Conservation (phyloP, 2,329 filamentous ascomycete genomes). For the Leptographium galeiforme region DNA sequence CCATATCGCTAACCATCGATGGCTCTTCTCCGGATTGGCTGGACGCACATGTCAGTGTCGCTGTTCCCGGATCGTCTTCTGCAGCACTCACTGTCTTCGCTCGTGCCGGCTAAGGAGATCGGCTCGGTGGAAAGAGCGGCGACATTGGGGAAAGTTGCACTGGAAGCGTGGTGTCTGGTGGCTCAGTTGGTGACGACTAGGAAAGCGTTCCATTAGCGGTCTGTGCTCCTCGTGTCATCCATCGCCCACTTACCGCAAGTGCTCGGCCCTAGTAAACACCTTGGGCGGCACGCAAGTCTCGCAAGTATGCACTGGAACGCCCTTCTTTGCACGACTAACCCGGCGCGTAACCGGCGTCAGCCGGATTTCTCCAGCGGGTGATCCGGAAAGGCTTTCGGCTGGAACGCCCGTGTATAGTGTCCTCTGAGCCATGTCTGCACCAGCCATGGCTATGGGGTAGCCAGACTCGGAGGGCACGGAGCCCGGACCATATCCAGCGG, state of each 20-base stretch:
- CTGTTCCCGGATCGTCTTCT: not conserved
- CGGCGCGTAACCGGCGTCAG: conserved; percentile 1
- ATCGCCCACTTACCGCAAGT: not conserved
- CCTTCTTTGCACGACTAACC: not conserved
- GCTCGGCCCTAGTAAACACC: not conserved
- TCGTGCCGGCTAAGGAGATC: conserved; percentile 1
- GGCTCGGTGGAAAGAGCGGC: not conserved
- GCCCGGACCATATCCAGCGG: not conserved
- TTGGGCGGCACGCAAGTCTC: not conserved
- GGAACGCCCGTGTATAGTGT: not conserved
- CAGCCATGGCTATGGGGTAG: not conserved
- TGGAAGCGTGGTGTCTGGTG: not conserved
- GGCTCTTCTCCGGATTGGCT: not conserved
- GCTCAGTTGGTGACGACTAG: not conserved
- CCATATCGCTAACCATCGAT: not conserved
- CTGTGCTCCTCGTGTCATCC: not conserved
- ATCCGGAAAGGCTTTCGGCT: not conserved
- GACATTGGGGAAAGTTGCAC: not conserved
- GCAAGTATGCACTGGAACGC: not conserved
- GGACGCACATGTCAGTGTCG: not conserved
- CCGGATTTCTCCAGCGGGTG: not conserved
- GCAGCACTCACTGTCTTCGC: not conserved
- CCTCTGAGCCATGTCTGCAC: not conserved
- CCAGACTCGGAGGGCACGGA: not conserved
- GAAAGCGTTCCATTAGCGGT: not conserved